These are phyloP conservation scores for Immersiella caudata DNA, from an alignment of 495 filamentous ascomycete genomes.

Conservation along the genomic window DNA sequence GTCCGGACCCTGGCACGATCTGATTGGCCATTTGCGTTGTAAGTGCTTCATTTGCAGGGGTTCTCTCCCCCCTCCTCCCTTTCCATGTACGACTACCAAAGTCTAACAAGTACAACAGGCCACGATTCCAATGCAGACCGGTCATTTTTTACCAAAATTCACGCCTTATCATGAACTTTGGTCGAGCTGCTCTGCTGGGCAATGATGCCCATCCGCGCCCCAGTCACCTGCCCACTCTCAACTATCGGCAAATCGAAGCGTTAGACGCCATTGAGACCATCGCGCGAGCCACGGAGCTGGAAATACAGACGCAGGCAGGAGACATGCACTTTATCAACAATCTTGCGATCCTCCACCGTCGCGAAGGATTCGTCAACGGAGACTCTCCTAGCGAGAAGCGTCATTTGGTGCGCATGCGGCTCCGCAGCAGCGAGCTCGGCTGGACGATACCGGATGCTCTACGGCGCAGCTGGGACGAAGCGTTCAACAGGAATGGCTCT, in stretches of 20 bases:
- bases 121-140: slow-evolving; percentile 57
- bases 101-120: slow-evolving; percentile 37
- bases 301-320: slow-evolving; percentile 58
- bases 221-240: slow-evolving; percentile 57
- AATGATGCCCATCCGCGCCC: slow-evolving; percentile 58
- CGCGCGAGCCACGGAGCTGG: slow-evolving; percentile 58
- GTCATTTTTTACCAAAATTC: slow-evolving; percentile 59
- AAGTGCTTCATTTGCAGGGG: slow-evolving; percentile 29
- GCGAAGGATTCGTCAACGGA: slow-evolving; percentile 61
- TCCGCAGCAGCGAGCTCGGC: slow-evolving; percentile 47
- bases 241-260: slow-evolving; percentile 60
- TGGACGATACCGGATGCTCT: slow-evolving; percentile 52
- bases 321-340: slow-evolving; percentile 81
- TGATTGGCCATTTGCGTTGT: slow-evolving; percentile 68
- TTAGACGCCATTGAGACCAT: slow-evolving; percentile 64
- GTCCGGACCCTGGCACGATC: slow-evolving; percentile 59
- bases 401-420: slow-evolving; percentile 56
- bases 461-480: slow-evolving; percentile 47
- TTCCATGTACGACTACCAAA: slow-evolving; percentile 14
- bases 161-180: slow-evolving; percentile 63
- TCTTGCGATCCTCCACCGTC: slow-evolving; percentile 67
- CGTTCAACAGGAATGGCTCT: slow-evolving; percentile 44
- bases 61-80: neutral
- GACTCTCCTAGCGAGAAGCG: slow-evolving; percentile 44
- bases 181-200: slow-evolving; percentile 60